Conservation (phyloP, 225 moss, liverwort and hornwort genomes). For the Lunularia cruciata region DNA sequence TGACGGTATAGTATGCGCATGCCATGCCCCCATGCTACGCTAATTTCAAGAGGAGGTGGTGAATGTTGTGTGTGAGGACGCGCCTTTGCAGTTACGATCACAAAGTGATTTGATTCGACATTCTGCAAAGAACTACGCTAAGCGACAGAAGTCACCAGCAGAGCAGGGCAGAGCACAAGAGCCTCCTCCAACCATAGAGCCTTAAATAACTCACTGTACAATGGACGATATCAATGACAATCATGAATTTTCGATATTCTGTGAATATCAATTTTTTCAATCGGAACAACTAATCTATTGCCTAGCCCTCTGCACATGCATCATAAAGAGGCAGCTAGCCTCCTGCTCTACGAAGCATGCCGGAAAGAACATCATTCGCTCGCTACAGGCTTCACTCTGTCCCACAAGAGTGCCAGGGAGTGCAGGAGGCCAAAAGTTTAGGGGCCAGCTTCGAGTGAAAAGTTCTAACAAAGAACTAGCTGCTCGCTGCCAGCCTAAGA, state of each 20-base stretch:
- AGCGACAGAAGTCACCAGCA: constrained; percentile 10
- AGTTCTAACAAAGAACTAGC: neutral
- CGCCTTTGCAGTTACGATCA: constrained; percentile 15
- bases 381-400: constrained; percentile 11
- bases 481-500: constrained; percentile 16
- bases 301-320: constrained; percentile 1
- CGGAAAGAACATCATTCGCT: constrained; percentile 8
- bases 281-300: constrained; percentile 1
- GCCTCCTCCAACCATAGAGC: constrained; percentile 1
- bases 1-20: constrained; percentile 8
- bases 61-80: constrained; percentile 10
- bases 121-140: constrained; percentile 18
- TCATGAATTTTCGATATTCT: constrained; percentile 18
- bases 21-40: constrained; percentile 9
- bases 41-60: neutral
- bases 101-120: constrained; percentile 13
- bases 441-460: constrained; percentile 5
- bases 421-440: neutral
- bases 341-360: constrained; percentile 1
- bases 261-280: neutral
- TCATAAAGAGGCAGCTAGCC: neutral
- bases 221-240: constrained; percentile 1
- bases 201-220: constrained; percentile 1
- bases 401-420: constrained; percentile 11
- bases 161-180: constrained; percentile 3